Conservation (phyloP, 176 grass and related monocot species). For the Cymbopogon citratus region DNA sequence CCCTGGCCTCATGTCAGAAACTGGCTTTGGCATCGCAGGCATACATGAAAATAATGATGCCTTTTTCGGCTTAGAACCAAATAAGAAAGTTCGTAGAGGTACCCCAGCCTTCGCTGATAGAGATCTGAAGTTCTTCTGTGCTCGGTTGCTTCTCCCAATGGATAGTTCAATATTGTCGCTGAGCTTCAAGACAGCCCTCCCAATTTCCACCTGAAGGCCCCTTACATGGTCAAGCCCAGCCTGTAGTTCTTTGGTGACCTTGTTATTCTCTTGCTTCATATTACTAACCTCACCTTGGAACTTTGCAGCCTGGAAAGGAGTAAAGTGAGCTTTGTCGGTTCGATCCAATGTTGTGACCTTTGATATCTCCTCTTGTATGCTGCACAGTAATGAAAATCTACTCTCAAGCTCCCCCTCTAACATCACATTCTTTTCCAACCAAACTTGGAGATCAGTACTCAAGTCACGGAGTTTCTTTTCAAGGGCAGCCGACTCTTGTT, state of each 20-base stretch:
- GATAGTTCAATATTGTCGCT: conserved; percentile 44
- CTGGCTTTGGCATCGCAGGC: conserved; percentile 49
- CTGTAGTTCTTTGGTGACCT: conserved; percentile 65
- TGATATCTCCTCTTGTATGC: conserved; percentile 63
- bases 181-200: conserved; percentile 45
- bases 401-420: conserved; percentile 52
- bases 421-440: conserved; percentile 68
- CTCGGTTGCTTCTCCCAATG: conserved; percentile 30
- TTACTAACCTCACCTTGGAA: conserved; percentile 70
- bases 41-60: conserved; percentile 63
- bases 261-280: conserved; percentile 74
- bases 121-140: conserved; percentile 45
- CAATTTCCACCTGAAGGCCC: conserved; percentile 50
- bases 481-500: conserved; percentile 32
- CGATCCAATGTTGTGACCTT: conserved; percentile 19
- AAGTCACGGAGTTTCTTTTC: conserved; percentile 56
- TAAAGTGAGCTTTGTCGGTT: conserved; percentile 32
- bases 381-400: conserved; percentile 50
- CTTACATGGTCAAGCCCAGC: conserved; percentile 58
- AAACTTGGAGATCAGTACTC: conserved; percentile 65
- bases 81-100: conserved; percentile 61
- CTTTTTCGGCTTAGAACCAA: conserved; percentile 59
- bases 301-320: conserved; percentile 48
- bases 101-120: conserved; percentile 49
- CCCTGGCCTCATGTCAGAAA: conserved; percentile 45